Conservation (phyloP, 1,139 yeast genomes). For the Geotrichum carabidarum region DNA sequence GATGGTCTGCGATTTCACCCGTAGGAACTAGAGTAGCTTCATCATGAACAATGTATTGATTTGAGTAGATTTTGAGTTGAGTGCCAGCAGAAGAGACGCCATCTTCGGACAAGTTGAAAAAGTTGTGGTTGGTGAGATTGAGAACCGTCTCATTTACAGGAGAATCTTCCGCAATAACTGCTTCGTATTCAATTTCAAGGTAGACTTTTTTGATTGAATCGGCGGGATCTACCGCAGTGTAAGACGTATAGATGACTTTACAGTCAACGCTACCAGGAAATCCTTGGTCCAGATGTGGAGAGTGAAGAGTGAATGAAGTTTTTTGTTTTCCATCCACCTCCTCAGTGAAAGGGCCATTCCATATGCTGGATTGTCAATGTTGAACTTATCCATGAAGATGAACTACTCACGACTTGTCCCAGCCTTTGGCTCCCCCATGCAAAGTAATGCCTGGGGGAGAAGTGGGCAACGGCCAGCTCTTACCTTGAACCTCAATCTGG, state of each 20-base stretch:
- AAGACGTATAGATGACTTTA: slow-evolving; percentile 43
- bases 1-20: slow-evolving; percentile 41
- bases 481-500: slow-evolving; percentile 42
- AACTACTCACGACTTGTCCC: slow-evolving; percentile 41
- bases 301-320: slow-evolving; percentile 33
- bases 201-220: slow-evolving; percentile 32
- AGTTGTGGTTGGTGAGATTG: slow-evolving; percentile 61
- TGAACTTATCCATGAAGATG: slow-evolving; percentile 24
- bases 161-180: slow-evolving; percentile 41
- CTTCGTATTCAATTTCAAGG: slow-evolving; percentile 47
- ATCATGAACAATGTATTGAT: slow-evolving; percentile 39
- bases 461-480: slow-evolving; percentile 41
- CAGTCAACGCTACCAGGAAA: slow-evolving; percentile 52
- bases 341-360: slow-evolving; percentile 41
- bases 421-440: slow-evolving; percentile 52
- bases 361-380: slow-evolving; percentile 16
- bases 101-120: slow-evolving; percentile 45
- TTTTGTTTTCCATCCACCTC: slow-evolving; percentile 37
- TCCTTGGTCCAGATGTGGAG: slow-evolving; percentile 47
- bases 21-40: slow-evolving; percentile 47
- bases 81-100: slow-evolving; percentile 34
- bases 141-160: slow-evolving; percentile 47
- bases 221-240: slow-evolving; percentile 25
- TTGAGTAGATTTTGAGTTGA: slow-evolving; percentile 33
- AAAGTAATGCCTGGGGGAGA: slow-evolving; percentile 39